Evolutionary conservation across 371 early-diverging fungal genomes (phyloP).

Genomic region (Batrachochytrium dendrobatidis): DNA sequence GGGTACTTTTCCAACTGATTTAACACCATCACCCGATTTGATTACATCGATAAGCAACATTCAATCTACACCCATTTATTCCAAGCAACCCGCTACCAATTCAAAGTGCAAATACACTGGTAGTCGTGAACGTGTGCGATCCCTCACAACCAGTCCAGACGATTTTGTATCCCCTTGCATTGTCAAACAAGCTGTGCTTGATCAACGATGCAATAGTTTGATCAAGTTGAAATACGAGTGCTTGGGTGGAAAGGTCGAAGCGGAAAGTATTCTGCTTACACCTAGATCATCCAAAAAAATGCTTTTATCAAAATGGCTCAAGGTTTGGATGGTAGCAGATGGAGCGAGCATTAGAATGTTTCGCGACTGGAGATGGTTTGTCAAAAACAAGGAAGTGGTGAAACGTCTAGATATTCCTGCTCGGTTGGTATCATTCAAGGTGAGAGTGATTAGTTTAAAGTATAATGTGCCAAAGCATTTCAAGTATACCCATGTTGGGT

Average conservation of each 20-base stretch:
- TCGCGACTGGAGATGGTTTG: not conserved
- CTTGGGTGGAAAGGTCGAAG: too few species aligned
- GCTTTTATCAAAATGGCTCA: not conserved
- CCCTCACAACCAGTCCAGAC: not conserved
- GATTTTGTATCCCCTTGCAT: not conserved
- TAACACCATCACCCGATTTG: too few species aligned
- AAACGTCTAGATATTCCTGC: not conserved
- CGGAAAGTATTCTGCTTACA: too few species aligned
- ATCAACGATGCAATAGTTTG: constrained; percentile 2
- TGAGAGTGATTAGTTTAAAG: not conserved
- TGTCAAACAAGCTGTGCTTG: constrained; percentile 1
- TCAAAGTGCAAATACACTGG: too few species aligned
- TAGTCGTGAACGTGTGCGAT: not conserved
- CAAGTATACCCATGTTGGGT: too few species aligned
- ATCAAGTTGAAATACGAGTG: not conserved
- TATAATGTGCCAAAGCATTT: too few species aligned
- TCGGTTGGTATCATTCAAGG: not conserved
- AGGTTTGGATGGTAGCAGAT: not conserved
- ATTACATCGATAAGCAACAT: too few species aligned
- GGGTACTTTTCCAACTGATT: too few species aligned
- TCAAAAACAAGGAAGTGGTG: not conserved
- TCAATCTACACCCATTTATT: too few species aligned
- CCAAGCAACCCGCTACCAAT: too few species aligned
- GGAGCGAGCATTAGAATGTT: not conserved
- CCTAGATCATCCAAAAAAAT: too few species aligned